These are phyloP conservation scores for Juncus inflexus DNA, from an alignment of 176 grass and related monocot species.

Conservation along the genomic window DNA sequence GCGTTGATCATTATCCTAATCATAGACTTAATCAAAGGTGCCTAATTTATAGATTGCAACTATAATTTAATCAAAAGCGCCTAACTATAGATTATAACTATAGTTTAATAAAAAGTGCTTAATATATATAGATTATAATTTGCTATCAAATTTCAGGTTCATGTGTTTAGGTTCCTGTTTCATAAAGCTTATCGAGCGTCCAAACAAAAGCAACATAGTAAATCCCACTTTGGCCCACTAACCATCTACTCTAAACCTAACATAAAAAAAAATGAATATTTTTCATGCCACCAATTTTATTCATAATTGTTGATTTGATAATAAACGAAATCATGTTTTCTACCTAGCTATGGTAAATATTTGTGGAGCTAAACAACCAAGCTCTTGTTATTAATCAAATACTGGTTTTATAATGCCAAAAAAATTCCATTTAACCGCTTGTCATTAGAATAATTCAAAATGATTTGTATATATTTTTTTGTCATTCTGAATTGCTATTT, in stretches of 20 bases:
- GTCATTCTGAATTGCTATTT: too few species aligned
- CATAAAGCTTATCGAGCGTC: constrained; percentile 3
- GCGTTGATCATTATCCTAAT: neutral
- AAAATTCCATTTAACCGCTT: too few species aligned
- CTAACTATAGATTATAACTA: constrained; percentile 1
- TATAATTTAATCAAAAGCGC: neutral
- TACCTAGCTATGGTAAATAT: neutral
- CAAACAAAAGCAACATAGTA: neutral
- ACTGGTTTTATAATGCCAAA: too few species aligned
- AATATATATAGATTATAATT: neutral
- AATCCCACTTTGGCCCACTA: neutral
- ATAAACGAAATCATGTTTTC: neutral
- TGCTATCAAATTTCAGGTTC: neutral
- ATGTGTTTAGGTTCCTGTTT: constrained; percentile 10
- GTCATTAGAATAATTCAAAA: too few species aligned
- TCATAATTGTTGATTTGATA: neutral
- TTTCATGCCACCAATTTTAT: too few species aligned
- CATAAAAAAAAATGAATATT: neutral
- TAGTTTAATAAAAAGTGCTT: neutral
- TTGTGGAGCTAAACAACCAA: too few species aligned
- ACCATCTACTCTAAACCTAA: constrained; percentile 4
- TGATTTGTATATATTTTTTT: too few species aligned
- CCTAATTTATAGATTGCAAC: neutral
- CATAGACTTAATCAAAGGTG: neutral
- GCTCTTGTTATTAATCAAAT: too few species aligned